phyloP scores from a whole-genome alignment of 23 red algal species.

The Gracilariopsis chorda region DNA sequence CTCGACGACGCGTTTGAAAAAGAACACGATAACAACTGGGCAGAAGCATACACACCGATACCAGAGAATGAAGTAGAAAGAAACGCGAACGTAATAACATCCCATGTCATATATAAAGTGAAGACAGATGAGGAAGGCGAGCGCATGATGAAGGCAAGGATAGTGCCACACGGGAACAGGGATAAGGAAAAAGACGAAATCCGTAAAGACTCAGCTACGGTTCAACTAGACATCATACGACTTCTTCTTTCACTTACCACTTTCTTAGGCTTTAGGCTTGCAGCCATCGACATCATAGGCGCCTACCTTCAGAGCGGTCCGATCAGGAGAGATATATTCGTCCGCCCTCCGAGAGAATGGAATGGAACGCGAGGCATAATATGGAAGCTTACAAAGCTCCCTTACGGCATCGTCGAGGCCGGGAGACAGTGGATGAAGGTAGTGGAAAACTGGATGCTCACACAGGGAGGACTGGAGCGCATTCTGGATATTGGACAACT shows the following conservation, averaged over 20 bases:
- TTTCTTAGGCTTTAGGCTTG: not conserved
- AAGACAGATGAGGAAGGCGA: slow-evolving; percentile 10
- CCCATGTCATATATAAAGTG: slow-evolving; percentile 21
- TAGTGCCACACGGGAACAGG: not conserved
- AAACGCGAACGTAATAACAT: not conserved
- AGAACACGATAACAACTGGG: slow-evolving; percentile 14
- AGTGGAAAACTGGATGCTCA: slow-evolving; percentile 7
- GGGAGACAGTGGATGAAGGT: not conserved
- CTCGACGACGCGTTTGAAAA: not conserved
- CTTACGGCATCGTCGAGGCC: slow-evolving; percentile 11
- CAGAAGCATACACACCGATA: not conserved
- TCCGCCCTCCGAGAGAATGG: not conserved
- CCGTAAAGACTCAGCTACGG: not conserved
- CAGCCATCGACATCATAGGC: not conserved
- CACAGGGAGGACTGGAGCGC: not conserved
- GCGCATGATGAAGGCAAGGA: not conserved
- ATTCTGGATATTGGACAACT: not conserved
- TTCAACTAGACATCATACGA: not conserved
- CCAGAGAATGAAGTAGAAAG: not conserved
- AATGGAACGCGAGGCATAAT: not conserved
- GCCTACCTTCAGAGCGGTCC: not conserved
- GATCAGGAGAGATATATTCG: not conserved
- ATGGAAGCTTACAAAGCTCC: slow-evolving; percentile 8
- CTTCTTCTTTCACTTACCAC: not conserved
- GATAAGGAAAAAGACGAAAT: not conserved